These are phyloP conservation scores for Malassezia globosa DNA, from an alignment of 1,284 basidiomycete genomes.

Conservation along the genomic window DNA sequence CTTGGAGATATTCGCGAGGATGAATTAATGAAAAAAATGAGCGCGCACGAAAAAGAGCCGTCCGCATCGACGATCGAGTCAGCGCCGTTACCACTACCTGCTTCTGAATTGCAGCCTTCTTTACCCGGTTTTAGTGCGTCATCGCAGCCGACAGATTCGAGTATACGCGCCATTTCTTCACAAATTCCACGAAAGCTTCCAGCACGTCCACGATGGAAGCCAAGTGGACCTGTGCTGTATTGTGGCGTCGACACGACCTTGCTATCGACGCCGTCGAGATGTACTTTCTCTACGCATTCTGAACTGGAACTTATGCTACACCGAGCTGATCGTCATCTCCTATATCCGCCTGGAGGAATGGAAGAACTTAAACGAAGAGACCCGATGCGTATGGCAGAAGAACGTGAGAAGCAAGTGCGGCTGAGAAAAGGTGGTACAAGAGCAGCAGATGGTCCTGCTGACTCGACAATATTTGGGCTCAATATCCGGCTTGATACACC, in stretches of 20 bases:
- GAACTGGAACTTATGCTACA: constrained; percentile 31
- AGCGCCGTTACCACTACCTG: neutral
- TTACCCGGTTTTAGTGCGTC: neutral
- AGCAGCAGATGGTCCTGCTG: constrained; percentile 26
- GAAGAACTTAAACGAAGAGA: constrained; percentile 33
- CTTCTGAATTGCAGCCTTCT: too few species aligned
- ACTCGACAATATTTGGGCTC: constrained; percentile 39
- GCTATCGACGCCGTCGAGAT: neutral
- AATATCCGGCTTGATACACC: constrained; percentile 42
- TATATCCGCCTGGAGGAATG: constrained; percentile 38
- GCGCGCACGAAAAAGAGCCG: neutral
- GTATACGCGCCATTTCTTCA: neutral
- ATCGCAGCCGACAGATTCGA: neutral
- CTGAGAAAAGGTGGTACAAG: constrained; percentile 13
- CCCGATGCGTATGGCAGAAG: constrained; percentile 34
- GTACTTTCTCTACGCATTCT: constrained; percentile 12
- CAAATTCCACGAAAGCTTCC: neutral
- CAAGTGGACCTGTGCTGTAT: neutral
- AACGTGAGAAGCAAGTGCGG: constrained; percentile 24
- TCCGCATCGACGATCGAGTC: neutral
- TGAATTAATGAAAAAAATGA: neutral
- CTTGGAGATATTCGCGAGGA: constrained; percentile 14
- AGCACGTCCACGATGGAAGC: neutral
- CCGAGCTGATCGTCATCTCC: constrained; percentile 39
- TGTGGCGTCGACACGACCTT: constrained; percentile 8